Percentiles rank a stretch among this genome's conserved stretches.
Evolutionary conservation across 257 asterid genomes (phyloP).

Genomic region (Capsicum pubescens): DNA sequence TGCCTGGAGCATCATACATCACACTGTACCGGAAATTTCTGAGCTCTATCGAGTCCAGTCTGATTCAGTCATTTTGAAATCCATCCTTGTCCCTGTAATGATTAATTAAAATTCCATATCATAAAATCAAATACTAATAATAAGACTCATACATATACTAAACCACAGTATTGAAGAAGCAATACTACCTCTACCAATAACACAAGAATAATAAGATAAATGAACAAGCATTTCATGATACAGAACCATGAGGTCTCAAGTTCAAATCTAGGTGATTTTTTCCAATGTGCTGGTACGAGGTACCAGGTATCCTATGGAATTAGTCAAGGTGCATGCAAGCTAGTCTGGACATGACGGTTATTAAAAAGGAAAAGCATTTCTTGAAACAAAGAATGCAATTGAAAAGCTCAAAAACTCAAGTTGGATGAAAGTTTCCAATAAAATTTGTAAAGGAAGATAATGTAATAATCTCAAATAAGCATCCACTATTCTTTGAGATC

Average conservation of each 20-base stretch:
- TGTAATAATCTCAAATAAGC: not conserved
- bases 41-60: not conserved
- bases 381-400: not conserved
- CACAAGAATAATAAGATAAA: not conserved
- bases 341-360: not conserved
- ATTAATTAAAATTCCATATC: not conserved
- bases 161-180: not conserved
- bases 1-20: not conserved
- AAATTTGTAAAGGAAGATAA: not conserved
- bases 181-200: not conserved
- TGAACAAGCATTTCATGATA: not conserved
- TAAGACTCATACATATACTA: not conserved
- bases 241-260: not conserved
- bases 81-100: slow-evolving; percentile 14
- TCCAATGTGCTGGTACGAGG: not conserved
- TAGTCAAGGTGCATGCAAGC: not conserved
- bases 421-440: not conserved
- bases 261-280: not conserved
- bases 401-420: slow-evolving; percentile 1
- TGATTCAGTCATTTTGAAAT: not conserved
- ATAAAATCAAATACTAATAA: not conserved
- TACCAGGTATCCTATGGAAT: not conserved
- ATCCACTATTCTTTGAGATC: slow-evolving; percentile 7
- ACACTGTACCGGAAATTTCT: not conserved
- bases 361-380: not conserved